A percentile compares a stretch with the other conserved stretches of the same genome.
These are phyloP conservation scores for Alloteropsis semialata DNA, from an alignment of 176 grass and related monocot species.

Conservation along the genomic window DNA sequence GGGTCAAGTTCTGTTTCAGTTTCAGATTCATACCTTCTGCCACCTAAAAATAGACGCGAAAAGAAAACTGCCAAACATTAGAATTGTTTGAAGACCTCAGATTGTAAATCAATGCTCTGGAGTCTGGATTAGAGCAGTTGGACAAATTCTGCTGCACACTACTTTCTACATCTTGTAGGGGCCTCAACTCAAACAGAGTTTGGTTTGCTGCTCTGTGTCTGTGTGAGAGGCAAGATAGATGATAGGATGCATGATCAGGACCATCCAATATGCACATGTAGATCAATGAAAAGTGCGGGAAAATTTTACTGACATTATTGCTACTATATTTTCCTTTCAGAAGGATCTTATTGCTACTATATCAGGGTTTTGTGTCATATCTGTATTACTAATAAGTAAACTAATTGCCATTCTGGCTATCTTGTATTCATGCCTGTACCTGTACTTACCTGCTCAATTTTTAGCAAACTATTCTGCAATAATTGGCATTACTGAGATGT, in stretches of 20 bases:
- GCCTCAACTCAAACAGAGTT: neutral
- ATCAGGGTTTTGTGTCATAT: neutral
- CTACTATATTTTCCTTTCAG: too few species aligned
- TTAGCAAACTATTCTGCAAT: neutral
- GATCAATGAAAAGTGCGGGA: neutral
- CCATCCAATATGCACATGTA: neutral
- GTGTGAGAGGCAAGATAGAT: neutral
- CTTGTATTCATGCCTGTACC: neutral
- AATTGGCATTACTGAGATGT: neutral
- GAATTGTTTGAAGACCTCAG: neutral
- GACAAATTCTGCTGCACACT: neutral
- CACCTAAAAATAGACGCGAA: neutral
- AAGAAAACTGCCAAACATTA: neutral
- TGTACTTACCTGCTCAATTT: neutral
- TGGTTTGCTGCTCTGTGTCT: neutral
- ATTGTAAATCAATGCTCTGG: neutral
- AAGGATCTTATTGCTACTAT: neutral
- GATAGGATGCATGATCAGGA: neutral
- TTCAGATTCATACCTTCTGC: neutral
- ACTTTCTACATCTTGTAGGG: neutral
- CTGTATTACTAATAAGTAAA: neutral
- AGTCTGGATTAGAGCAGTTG: neutral
- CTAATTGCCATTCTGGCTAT: neutral
- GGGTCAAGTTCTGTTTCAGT: neutral
- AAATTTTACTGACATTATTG: neutral